Conservation (phyloP, 2,329 filamentous ascomycete species). For the Fusarium beomiforme region DNA sequence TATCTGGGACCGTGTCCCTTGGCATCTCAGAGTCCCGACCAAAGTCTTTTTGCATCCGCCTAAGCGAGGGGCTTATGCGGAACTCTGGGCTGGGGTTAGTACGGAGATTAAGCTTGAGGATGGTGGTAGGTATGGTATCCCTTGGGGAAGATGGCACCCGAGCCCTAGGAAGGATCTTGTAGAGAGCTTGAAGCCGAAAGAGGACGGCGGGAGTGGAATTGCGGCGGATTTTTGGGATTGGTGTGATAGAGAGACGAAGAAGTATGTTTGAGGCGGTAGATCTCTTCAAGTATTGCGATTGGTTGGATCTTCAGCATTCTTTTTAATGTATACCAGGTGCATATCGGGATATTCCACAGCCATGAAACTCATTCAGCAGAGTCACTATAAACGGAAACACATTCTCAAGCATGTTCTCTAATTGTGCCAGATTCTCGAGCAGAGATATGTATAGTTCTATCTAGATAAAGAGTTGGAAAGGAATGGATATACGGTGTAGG, state of each 20-base stretch:
- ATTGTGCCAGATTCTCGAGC: no score
- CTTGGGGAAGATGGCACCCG: constrained; percentile 3
- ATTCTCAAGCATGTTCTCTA: no score
- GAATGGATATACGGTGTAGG: no score
- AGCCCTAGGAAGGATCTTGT: not conserved
- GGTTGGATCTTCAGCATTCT: accelerated
- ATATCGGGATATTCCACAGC: not conserved
- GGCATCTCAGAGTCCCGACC: constrained; percentile 21
- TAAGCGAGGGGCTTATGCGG: constrained; percentile 52
- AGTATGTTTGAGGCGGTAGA: accelerated
- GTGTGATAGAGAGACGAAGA: not conserved
- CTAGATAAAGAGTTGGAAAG: no score
- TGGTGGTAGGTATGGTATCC: constrained; percentile 4
- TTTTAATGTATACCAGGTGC: accelerated
- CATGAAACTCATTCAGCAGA: no score
- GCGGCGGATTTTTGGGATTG: not conserved
- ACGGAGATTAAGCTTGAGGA: constrained; percentile 48
- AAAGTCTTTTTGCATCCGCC: constrained; percentile 44
- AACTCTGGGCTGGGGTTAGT: constrained; percentile 52
- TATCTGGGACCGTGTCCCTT: constrained; percentile 22
- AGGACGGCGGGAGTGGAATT: not conserved
- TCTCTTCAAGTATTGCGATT: accelerated
- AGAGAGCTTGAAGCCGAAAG: not conserved
- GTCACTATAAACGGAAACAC: no score
- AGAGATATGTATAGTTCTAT: no score